phyloP scores from a whole-genome alignment of 148 eudicot species.

The Beta vulgaris region DNA sequence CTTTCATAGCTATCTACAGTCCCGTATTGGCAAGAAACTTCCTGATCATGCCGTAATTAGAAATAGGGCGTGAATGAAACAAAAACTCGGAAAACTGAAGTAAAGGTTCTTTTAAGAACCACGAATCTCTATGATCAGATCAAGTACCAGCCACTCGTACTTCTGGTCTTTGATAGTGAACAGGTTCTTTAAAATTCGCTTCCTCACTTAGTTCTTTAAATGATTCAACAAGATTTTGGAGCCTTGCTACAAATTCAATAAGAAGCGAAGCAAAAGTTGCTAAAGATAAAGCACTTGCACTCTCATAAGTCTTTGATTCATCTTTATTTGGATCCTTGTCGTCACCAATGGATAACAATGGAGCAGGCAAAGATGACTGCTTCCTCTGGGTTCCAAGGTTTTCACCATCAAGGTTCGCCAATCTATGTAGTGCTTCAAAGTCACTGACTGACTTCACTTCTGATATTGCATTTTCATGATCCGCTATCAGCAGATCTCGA shows the following conservation, averaged over 20 bases:
- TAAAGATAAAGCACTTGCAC: constrained; percentile 69
- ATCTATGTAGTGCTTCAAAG: constrained; percentile 32
- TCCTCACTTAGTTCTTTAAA: constrained; percentile 65
- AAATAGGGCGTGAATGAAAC: not conserved
- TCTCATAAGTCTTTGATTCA: constrained; percentile 60
- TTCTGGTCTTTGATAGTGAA: constrained; percentile 18
- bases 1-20: not conserved
- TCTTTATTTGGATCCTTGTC: constrained; percentile 27
- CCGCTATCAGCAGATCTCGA: constrained; percentile 31
- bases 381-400: constrained; percentile 15
- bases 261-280: constrained; percentile 69
- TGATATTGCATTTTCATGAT: constrained; percentile 31
- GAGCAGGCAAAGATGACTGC: constrained; percentile 38
- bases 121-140: not conserved
- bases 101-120: not conserved
- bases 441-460: constrained; percentile 43
- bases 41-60: not conserved
- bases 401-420: constrained; percentile 32
- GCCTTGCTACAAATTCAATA: constrained; percentile 81
- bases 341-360: constrained; percentile 23
- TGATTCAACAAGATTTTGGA: constrained; percentile 64
- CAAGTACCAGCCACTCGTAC: constrained; percentile 8
- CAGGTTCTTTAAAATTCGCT: constrained; percentile 58
- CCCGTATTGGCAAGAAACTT: not conserved
- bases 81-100: not conserved